Evolutionary conservation across 2,329 filamentous ascomycete species (phyloP).

Genomic region (Trichoderma asperellum): DNA sequence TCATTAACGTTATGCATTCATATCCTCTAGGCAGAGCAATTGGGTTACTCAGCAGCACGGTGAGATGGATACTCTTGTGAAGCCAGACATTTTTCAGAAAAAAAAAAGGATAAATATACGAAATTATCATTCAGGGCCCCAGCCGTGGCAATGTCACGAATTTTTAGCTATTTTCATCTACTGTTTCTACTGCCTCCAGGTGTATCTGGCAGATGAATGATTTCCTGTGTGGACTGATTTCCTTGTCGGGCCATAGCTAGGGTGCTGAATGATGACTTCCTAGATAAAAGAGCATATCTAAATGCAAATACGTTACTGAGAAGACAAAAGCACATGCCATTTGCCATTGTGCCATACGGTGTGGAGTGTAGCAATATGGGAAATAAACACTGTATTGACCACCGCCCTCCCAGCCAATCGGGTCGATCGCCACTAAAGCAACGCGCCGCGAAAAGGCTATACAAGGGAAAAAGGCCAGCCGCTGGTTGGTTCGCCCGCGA

Average conservation of each 20-base stretch:
- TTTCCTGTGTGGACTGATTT: too few relatives aligned
- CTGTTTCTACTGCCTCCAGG: neutral
- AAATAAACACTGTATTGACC: neutral
- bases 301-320: neutral
- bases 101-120: neutral
- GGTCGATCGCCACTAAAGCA: neutral
- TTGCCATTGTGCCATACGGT: neutral
- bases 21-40: neutral
- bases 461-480: constrained; percentile 17
- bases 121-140: too few relatives aligned
- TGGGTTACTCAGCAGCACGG: neutral
- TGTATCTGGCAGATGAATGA: too few relatives aligned
- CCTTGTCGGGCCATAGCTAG: too few relatives aligned
- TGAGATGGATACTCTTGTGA: neutral
- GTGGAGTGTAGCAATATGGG: neutral
- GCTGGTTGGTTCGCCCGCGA: constrained; percentile 16
- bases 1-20: neutral
- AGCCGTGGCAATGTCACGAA: neutral
- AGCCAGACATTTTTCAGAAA: neutral
- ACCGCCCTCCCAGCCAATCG: neutral
- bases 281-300: too few relatives aligned
- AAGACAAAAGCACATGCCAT: neutral
- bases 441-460: constrained; percentile 23
- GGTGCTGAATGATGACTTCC: too few relatives aligned
- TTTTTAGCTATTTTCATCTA: neutral